Conservation (phyloP, 2,329 filamentous ascomycete species). For the Cladosporium sp. region DNA sequence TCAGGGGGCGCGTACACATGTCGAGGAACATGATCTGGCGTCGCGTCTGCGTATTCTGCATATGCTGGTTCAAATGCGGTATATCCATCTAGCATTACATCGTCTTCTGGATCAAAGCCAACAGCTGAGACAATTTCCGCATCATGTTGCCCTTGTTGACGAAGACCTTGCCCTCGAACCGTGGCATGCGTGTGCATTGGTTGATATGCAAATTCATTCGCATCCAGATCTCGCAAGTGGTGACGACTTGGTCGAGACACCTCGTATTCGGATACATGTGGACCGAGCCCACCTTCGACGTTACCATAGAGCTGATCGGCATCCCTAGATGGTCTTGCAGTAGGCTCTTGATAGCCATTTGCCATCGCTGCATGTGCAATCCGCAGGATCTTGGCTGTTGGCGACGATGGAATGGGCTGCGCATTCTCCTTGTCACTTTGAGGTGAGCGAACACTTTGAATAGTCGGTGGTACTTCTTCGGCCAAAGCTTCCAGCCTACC, state of each 20-base stretch:
- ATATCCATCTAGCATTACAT: neutral
- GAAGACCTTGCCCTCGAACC: neutral
- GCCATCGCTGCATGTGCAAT: slow-evolving; percentile 9
- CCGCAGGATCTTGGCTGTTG: neutral
- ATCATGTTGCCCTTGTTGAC: neutral
- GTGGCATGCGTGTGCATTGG: neutral
- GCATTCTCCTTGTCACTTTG: slow-evolving; percentile 8
- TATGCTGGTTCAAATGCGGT: neutral
- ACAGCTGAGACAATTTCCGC: neutral
- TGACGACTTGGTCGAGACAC: neutral
- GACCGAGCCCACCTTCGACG: neutral
- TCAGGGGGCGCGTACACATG: neutral
- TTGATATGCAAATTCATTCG: neutral
- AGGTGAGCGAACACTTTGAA: neutral
- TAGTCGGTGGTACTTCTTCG: neutral
- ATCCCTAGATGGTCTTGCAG: neutral
- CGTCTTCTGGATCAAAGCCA: neutral
- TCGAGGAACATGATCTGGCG: neutral
- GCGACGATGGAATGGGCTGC: neutral
- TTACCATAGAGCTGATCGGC: neutral
- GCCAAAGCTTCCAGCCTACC: neutral
- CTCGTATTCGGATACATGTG: neutral
- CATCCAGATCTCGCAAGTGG: neutral
- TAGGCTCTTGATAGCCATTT: neutral
- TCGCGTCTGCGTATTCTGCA: no score